These are phyloP conservation scores for Trichosporon faecale DNA, from an alignment of 1,284 basidiomycete species.

Conservation along the genomic window DNA sequence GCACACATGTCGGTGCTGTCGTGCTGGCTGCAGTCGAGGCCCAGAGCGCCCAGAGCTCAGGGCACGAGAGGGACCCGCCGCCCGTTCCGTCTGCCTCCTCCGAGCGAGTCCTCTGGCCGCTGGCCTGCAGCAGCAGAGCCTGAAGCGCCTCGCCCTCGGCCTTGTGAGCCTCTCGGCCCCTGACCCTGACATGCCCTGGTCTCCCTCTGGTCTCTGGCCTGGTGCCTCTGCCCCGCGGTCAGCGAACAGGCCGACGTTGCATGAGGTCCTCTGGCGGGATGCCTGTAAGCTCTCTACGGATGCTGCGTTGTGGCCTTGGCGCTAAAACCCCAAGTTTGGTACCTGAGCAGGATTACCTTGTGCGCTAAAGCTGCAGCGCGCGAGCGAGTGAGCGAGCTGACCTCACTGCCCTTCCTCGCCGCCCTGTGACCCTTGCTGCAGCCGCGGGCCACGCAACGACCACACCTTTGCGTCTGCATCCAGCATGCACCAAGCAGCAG, in stretches of 20 bases:
- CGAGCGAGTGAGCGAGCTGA: background rate
- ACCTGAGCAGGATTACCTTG: background rate
- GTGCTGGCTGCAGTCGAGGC: background rate
- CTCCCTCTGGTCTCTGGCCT: background rate
- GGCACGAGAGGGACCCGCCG: background rate
- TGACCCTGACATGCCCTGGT: background rate
- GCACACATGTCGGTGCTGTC: background rate
- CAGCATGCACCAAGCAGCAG: background rate
- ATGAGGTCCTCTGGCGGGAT: background rate
- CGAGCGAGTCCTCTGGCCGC: too few species aligned
- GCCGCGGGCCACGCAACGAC: background rate
- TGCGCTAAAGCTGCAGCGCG: background rate
- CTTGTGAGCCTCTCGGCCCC: background rate
- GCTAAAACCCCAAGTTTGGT: background rate
- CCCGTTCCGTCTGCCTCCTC: background rate
- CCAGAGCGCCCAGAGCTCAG: background rate
- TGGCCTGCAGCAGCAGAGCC: background rate
- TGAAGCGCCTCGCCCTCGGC: background rate
- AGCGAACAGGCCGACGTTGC: background rate
- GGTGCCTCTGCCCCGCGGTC: background rate
- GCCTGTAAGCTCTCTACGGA: background rate
- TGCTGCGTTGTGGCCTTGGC: constrained; percentile 1
- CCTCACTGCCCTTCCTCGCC: background rate
- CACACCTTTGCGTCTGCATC: background rate
- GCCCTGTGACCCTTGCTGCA: background rate